Evolutionary conservation across 768 basidiomycete species (phyloP).

Genomic region (Glaciozyma martinii): DNA sequence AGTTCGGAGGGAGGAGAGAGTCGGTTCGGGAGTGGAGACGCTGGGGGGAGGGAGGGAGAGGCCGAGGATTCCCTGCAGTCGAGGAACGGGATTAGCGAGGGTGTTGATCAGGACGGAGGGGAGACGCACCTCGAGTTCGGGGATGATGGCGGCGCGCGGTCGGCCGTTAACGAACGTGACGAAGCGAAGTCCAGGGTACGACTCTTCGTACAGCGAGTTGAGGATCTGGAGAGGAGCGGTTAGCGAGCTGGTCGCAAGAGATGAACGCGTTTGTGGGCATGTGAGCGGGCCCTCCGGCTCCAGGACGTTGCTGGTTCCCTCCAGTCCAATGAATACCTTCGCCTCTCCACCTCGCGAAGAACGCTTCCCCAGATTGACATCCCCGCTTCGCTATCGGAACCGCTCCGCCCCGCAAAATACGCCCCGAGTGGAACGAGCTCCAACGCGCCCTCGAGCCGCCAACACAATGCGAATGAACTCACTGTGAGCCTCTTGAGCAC

Average conservation of each 20-base stretch:
- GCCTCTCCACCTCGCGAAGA: not conserved
- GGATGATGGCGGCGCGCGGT: conserved; percentile 38
- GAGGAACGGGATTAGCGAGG: not conserved
- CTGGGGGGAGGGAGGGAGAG: conserved; percentile 18
- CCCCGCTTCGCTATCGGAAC: not conserved
- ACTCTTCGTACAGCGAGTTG: conserved; percentile 39
- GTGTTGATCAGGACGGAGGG: not conserved
- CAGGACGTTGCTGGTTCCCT: not conserved
- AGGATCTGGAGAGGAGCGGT: conserved; percentile 26
- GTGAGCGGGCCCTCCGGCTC: not conserved
- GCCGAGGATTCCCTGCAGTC: conserved; percentile 18
- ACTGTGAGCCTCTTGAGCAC: conserved; percentile 38
- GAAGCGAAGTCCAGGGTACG: conserved; percentile 40
- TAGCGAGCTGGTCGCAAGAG: not conserved
- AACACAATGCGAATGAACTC: not conserved
- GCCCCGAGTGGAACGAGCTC: not conserved
- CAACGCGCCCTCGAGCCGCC: not conserved
- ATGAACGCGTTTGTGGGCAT: not conserved
- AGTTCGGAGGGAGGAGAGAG: conserved; percentile 5
- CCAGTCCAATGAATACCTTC: not conserved
- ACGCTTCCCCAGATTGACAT: not conserved
- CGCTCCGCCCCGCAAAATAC: not conserved
- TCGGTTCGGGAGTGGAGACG: conserved; percentile 6
- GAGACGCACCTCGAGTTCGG: conserved; percentile 38
- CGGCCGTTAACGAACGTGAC: conserved; percentile 44